Base-by-base conservation (phyloP, 768 basidiomycete species). In the Russula abietina region DNA sequence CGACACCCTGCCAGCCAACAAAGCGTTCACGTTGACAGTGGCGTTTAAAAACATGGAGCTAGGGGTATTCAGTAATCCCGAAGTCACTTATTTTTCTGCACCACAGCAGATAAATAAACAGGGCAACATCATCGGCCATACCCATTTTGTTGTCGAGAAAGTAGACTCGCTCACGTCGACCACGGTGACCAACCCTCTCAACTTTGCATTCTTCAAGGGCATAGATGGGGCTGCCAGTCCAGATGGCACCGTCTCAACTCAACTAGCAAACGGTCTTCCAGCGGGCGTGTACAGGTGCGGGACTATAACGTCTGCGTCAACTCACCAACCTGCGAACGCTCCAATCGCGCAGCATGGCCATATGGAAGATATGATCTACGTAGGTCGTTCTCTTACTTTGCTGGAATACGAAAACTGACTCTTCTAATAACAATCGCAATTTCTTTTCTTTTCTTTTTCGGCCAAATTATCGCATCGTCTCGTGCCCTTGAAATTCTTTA, bases 181-280 rank as follows among this genome's bases (percentile, higher is more conserved):
- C 14, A 10, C 5, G 0, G 16, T 16, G 16, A 7, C 6, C n/a
- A 71, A 86, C 70, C 79, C 82, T 8, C 74, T 67, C 30, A 70
- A 73, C 33, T 87, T 87, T 60, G 79, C 78, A 9, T 87, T 82
- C 73, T 87, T 87, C 79, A 79, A 76, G 70, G 78, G 77, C 51
- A 61, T 87, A 66, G 83, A 82, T 70, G 70, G 62, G 5, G 74
- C 75, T 0, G 77, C 82, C n/a, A 72, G 71, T 43, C 16, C 38
- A 14, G 72, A 68, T 56, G 86, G 85, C 4, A 46, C 68, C 30
- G 65, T 81, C 8, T 69, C 74, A 24, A 73, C 73, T 1, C 63
- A n/a, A n/a, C n/a, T n/a, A 52, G 65, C 71, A 11, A 75, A 70
- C 32, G 82, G 82, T 55, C 73, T 83, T 46, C 71, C 75, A 12